Conservation (phyloP, 2,329 filamentous ascomycete genomes). For the Dactylellina sp. region DNA sequence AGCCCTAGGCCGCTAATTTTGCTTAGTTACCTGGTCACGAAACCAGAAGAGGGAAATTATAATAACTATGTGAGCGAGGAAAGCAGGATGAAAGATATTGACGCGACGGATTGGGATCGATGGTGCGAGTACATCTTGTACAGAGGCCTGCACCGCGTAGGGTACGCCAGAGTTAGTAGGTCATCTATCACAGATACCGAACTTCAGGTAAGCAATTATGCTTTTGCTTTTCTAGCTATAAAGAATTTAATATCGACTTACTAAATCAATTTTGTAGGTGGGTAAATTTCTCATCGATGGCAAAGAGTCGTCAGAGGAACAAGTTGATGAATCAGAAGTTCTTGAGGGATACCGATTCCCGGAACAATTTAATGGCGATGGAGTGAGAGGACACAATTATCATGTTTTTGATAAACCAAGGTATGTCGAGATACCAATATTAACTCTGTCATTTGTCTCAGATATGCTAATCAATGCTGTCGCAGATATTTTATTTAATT, state of each 20-base stretch:
- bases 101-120: constrained; percentile 90
- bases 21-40: constrained; percentile 91
- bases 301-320: constrained; percentile 70
- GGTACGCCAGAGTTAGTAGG: constrained; percentile 88
- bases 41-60: constrained; percentile 92
- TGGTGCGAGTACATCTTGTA: constrained; percentile 99
- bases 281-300: constrained; percentile 92
- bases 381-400: constrained; percentile 88
- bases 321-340: constrained; percentile 77
- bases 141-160: constrained; percentile 85
- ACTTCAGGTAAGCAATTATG: constrained; percentile 77
- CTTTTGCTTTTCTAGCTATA: constrained; percentile 55
- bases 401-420: constrained; percentile 94
- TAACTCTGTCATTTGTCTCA: too few relatives aligned
- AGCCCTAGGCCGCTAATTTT: constrained; percentile 83
- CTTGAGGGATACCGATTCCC: constrained; percentile 85
- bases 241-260: neutral
- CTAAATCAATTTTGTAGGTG: constrained; percentile 66
- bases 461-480: neutral
- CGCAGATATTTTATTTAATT: constrained; percentile 7
- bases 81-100: constrained; percentile 95
- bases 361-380: constrained; percentile 81
- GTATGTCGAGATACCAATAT: constrained; percentile 70
- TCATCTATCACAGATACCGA: constrained; percentile 97
- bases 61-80: constrained; percentile 89